These are phyloP conservation scores for Plantago lanceolata DNA, from an alignment of 305 asterid species.

Conservation along the genomic window DNA sequence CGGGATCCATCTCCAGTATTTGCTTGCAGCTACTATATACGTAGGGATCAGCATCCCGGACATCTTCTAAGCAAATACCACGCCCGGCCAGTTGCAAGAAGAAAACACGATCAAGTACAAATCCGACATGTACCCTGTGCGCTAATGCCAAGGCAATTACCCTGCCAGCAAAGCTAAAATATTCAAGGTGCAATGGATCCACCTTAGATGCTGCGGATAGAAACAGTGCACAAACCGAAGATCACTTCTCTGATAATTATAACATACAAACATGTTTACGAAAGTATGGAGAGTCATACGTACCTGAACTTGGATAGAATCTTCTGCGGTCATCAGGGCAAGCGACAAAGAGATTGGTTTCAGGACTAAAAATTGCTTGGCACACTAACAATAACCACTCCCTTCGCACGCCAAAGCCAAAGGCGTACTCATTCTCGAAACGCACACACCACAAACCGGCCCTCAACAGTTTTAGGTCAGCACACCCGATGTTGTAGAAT, in stretches of 20 bases:
- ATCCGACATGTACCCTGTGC: constrained; percentile 64
- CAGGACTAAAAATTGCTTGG: not conserved
- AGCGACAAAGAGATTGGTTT: not conserved
- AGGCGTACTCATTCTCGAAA: not conserved
- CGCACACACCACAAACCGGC: not conserved
- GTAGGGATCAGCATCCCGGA: constrained; percentile 67
- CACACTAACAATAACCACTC: not conserved
- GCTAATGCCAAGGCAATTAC: not conserved
- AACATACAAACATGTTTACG: too few relatives aligned
- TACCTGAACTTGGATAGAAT: not conserved
- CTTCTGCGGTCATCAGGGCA: not conserved
- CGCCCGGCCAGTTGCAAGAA: constrained; percentile 58
- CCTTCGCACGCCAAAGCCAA: not conserved
- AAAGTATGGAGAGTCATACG: not conserved
- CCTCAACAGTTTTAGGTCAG: not conserved
- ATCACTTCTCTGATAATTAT: too few relatives aligned
- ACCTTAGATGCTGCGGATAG: constrained; percentile 43
- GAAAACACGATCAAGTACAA: constrained; percentile 71
- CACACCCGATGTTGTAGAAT: not conserved
- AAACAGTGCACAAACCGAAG: not conserved
- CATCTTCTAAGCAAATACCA: constrained; percentile 55
- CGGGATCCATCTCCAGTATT: constrained; percentile 38
- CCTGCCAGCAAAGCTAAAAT: constrained; percentile 13
- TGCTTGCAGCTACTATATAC: constrained; percentile 74
- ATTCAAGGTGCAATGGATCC: not conserved